Base-by-base conservation (phyloP, 2,329 filamentous ascomycete genomes). In the Neonectria neomacrospora region DNA sequence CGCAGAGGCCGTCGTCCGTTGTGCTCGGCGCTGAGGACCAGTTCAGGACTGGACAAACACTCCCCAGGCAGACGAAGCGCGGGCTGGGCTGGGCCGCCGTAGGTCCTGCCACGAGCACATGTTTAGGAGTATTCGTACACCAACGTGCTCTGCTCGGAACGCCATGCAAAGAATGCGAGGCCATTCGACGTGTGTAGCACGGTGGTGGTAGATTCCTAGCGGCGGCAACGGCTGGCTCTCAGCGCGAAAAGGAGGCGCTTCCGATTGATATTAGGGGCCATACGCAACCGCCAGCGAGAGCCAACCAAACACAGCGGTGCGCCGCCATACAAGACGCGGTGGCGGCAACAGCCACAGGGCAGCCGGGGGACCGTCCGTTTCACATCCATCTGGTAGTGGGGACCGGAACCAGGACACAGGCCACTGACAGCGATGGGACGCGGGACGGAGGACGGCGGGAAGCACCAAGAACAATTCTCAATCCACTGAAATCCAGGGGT, bases 1-100 rank as follows among this genome's bases (percentile, higher is more conserved):
- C 69, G 51, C 65, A 58, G 63, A 56, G 47, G 47, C 59, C 58
- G 41, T 71, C 60, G 58, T 67, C 68, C 58, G 56, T 61, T 62
- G 61, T 58, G 47, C 22, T 63, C 71, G 71, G 69, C 45, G 60
- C 28, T 63, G 41, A 52, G 41, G 65, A 39, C 70, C 68, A 53
- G 42, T 71, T 72, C 48, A 42, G 70, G 70, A 70, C 59, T 65
- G 58, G 54, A 63, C 61, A 70, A 64, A 72, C 61, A 63, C 23
- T 58, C 68, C 70, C 70, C 59, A 20, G 59, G 39, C 62, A 45
- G 53, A 54, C 53, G 51, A 44, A 6, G 23, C 23, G 23, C 6
- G 23, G 23, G 26, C 28, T 47, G 47, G 52, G 28, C 28, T 45
- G 47, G 53, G 47, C 45, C 50, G 44, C 39, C 47, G 59, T 57